phyloP scores from a whole-genome alignment of 2,329 filamentous ascomycete genomes.

The Ilyonectria mors-panacis region DNA sequence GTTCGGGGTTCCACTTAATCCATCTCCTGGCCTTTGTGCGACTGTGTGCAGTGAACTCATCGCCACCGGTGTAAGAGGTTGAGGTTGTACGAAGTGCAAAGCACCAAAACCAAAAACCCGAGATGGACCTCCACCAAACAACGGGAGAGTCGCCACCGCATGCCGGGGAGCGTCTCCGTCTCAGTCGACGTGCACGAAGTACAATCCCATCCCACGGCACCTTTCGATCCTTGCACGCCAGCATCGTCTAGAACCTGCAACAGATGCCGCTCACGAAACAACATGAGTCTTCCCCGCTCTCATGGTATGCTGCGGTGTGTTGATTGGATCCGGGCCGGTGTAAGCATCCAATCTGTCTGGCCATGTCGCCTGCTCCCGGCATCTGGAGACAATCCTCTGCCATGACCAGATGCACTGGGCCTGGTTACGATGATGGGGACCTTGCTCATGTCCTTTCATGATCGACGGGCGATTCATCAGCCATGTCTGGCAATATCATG shows the following conservation, averaged over 20 bases:
- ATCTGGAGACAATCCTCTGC: conserved; percentile 19
- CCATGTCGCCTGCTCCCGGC: conserved; percentile 21
- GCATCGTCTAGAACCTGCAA: conserved; percentile 23
- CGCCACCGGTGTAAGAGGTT: neutral
- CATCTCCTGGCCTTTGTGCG: neutral
- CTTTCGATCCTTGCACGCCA: conserved; percentile 26
- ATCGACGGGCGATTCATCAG: conserved; percentile 1
- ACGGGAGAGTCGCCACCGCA: conserved; percentile 4
- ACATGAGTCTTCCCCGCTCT: conserved; percentile 27
- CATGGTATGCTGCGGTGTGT: conserved; percentile 10
- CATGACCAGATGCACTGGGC: conserved; percentile 9
- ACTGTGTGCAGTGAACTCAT: conserved; percentile 9
- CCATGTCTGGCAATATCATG: conserved; percentile 1
- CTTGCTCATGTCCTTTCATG: neutral
- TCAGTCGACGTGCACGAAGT: conserved; percentile 12
- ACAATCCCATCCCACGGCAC: conserved; percentile 18
- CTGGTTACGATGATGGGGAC: conserved; percentile 15
- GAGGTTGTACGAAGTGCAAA: neutral
- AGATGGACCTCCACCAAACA: conserved; percentile 1
- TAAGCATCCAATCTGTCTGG: conserved; percentile 33
- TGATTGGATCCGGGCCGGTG: conserved; percentile 33
- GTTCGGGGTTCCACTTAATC: neutral
- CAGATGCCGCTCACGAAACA: conserved; percentile 25
- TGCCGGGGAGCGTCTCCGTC: conserved; percentile 1
- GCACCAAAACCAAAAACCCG: neutral